phyloP scores from a whole-genome alignment of 352 stramenopile species.

The Pythium apleroticum region DNA sequence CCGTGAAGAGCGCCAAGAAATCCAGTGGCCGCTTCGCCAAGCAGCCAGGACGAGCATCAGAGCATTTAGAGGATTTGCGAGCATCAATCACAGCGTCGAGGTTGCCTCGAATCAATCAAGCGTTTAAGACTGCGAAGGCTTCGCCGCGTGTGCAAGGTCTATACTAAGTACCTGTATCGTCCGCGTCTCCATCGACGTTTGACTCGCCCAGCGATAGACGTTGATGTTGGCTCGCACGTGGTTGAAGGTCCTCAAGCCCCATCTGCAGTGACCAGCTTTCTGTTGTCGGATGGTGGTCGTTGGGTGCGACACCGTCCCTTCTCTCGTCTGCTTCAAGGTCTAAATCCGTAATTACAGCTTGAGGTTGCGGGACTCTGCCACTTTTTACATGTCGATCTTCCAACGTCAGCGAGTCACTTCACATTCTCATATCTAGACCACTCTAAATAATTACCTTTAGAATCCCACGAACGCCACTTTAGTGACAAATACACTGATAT shows the following conservation, averaged over 20 bases:
- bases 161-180: too few relatives aligned
- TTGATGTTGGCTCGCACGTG: neutral
- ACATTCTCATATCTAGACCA: neutral
- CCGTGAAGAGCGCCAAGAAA: too few relatives aligned
- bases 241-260: neutral
- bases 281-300: neutral
- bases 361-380: constrained; percentile 5
- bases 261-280: neutral
- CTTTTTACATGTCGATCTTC: neutral
- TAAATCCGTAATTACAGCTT: constrained; percentile 16
- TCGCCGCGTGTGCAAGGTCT: too few relatives aligned
- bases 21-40: too few relatives aligned
- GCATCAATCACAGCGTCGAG: too few relatives aligned
- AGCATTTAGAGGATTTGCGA: too few relatives aligned
- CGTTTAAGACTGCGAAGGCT: too few relatives aligned
- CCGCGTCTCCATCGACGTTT: too few relatives aligned
- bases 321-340: constrained; percentile 9
- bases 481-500: neutral
- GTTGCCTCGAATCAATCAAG: too few relatives aligned
- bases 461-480: neutral
- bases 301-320: neutral
- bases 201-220: neutral
- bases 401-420: neutral
- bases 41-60: too few relatives aligned
- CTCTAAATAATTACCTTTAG: neutral